Percentiles rank a stretch among this genome's conserved stretches.
These are phyloP conservation scores for Lotus japonicus DNA, from an alignment of 306 rosid species.

Conservation along the genomic window DNA sequence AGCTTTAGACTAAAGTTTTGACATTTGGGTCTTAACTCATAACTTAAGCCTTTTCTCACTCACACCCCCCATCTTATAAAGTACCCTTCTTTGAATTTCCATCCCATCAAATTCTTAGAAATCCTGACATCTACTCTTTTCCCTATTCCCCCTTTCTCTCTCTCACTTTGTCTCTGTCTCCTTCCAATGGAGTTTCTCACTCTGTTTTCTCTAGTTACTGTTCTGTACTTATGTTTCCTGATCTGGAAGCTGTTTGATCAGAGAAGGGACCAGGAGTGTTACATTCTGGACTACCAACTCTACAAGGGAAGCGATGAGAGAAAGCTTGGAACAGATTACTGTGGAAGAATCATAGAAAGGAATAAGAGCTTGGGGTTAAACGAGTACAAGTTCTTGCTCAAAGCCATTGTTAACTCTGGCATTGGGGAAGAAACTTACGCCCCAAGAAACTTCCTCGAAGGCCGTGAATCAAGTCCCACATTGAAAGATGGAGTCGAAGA, in stretches of 20 bases:
- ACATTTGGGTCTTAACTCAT: background rate
- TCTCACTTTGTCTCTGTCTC: background rate
- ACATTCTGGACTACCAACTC: conserved; percentile 67
- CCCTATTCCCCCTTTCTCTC: background rate
- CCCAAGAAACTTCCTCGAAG: conserved; percentile 55
- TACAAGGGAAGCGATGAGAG: conserved; percentile 68
- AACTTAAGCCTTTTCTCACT: background rate
- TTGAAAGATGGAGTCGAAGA: conserved; percentile 40
- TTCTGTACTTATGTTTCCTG: conserved; percentile 36
- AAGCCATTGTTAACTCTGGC: conserved; percentile 85
- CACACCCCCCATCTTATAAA: conserved; percentile 5
- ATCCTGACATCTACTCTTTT: background rate
- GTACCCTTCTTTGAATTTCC: background rate
- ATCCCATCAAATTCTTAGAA: conserved; percentile 12
- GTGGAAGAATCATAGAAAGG: conserved; percentile 49
- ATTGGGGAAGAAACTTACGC: conserved; percentile 89
- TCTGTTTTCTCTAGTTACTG: conserved; percentile 24
- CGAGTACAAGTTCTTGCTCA: conserved; percentile 73
- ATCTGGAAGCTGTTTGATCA: conserved; percentile 48
- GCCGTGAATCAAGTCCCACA: conserved; percentile 45
- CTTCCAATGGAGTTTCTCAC: conserved; percentile 50
- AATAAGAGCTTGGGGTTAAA: conserved; percentile 46
- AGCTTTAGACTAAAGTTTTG: background rate
- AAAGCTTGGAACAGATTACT: conserved; percentile 49
- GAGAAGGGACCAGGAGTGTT: conserved; percentile 54